Conservation (phyloP, 1,284 basidiomycete species). For the Mrakiaceae sp. region DNA sequence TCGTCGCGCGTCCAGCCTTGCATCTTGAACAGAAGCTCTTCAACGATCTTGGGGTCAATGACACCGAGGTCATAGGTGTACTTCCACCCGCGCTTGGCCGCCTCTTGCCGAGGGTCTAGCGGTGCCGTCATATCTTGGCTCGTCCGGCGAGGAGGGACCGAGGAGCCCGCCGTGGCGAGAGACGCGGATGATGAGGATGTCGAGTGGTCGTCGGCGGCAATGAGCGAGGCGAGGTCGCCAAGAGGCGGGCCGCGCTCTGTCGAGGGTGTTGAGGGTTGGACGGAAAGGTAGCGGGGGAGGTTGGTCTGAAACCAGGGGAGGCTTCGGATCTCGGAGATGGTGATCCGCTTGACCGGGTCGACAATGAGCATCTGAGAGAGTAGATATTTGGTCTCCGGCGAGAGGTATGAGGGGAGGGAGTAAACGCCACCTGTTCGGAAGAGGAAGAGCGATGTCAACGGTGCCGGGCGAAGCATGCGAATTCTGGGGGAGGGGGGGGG, state of each 20-base stretch:
- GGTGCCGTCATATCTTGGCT: not conserved
- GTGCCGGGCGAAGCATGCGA: not conserved
- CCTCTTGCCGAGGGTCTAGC: conserved; percentile 27
- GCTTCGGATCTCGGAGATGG: conserved; percentile 74
- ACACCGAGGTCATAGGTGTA: conserved; percentile 52
- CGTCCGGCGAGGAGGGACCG: conserved; percentile 39
- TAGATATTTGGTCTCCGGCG: conserved; percentile 60
- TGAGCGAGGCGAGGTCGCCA: conserved; percentile 55
- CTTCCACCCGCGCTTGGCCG: conserved; percentile 34
- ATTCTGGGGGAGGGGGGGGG: not conserved
- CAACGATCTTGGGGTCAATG: conserved; percentile 80
- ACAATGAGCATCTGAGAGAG: conserved; percentile 79
- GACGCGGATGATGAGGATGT: not conserved
- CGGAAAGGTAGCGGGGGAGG: conserved; percentile 74
- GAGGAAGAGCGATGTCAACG: not conserved
- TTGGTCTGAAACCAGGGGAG: conserved; percentile 79
- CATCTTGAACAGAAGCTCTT: conserved; percentile 66
- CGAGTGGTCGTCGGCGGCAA: conserved; percentile 37
- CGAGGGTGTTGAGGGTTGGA: conserved; percentile 61
- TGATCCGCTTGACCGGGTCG: conserved; percentile 85
- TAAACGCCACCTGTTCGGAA: conserved; percentile 59
- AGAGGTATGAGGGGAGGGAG: conserved; percentile 66
- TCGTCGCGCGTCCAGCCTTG: conserved; percentile 66
- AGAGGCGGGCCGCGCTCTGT: conserved; percentile 45
- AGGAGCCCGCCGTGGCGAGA: too few relatives aligned